Evolutionary conservation across 2,329 filamentous ascomycete genomes (phyloP), one percentile per base, ranked within the genome.

Genomic region (Xylariaceae sp.): DNA sequence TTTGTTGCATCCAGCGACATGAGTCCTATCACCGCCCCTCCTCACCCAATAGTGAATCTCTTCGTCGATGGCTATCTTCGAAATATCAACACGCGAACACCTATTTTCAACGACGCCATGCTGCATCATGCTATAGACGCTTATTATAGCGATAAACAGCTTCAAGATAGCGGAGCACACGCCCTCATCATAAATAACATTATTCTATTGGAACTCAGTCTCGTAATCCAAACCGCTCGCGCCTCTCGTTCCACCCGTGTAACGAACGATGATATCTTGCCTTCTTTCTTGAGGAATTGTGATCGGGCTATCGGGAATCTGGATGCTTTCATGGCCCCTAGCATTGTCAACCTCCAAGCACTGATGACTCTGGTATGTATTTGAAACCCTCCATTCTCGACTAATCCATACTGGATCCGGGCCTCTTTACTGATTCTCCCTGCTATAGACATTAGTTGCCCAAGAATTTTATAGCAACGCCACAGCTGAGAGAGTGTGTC

Each of bases 141-240:
- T 9, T 57, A 64, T 45, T 64, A 64, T 33, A 60, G 45, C 7
- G 57, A 52, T 17, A 17, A 54, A 26, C 36, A 44, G 12, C 48
- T 53, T 7, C 45, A 45, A 5, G 59, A 63, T n/a, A 60, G 47
- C 34, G 51, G 34, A 23, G 46, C 63, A 4, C 56, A 58, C 37
- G 51, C 62, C 28, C 53, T 65, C 17, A 66, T 66, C 31, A 55
- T 64, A 16, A 66, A 62, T 37, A 64, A 63, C 16, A 53, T 65
- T 16, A 54, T 61, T 28, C 48, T 64, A 9, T 48, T 66, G 2
- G 58, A 60, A 23, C 48, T 66, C 3, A 50, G 62, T 6, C 34
- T 65, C 12, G 63, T 64, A 23, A 58, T 58, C 4, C 62, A 64
- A 39, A 53, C 53, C 12, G 50, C 49, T 19, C 53, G 57, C 9